phyloP scores from a whole-genome alignment of 2,329 filamentous ascomycete species.

The Simplicillium sp. region DNA sequence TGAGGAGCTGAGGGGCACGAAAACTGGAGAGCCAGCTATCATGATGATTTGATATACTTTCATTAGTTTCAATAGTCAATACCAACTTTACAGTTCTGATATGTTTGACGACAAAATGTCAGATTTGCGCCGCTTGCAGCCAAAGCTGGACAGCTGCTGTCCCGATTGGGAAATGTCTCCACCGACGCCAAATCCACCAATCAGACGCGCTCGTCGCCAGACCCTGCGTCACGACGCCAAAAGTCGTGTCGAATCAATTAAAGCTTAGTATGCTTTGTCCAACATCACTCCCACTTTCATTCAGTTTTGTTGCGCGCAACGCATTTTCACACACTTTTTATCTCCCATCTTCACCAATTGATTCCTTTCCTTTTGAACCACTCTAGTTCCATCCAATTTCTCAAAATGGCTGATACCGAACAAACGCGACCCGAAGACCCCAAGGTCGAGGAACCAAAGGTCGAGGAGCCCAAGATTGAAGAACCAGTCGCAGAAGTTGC shows the following conservation, averaged over 20 bases:
- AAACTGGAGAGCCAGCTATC: too few species aligned
- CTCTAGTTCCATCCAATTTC: not conserved
- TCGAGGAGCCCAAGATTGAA: not conserved
- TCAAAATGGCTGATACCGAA: slow-evolving; percentile 13
- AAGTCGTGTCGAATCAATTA: not conserved
- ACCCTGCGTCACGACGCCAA: not conserved
- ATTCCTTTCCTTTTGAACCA: not conserved
- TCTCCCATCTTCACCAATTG: not conserved
- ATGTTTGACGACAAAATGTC: too few species aligned
- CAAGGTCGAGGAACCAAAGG: slow-evolving; percentile 4
- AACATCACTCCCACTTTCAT: not conserved
- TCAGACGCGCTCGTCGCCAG: not conserved
- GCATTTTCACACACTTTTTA: not conserved
- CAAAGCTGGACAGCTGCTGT: not conserved
- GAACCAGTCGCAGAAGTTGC: not conserved
- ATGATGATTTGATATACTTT: too few species aligned
- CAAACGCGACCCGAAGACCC: slow-evolving; percentile 12
- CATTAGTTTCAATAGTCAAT: too few species aligned
- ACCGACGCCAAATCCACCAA: not conserved
- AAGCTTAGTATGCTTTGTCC: not conserved
- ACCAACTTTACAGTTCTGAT: too few species aligned
- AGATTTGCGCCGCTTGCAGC: not conserved
- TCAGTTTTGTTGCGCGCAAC: not conserved
- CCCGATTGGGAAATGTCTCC: not conserved
- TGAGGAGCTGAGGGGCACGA: too few species aligned